These are phyloP conservation scores for Ganoderma leucocontextum DNA, from an alignment of 1,284 basidiomycete species.

Conservation along the genomic window DNA sequence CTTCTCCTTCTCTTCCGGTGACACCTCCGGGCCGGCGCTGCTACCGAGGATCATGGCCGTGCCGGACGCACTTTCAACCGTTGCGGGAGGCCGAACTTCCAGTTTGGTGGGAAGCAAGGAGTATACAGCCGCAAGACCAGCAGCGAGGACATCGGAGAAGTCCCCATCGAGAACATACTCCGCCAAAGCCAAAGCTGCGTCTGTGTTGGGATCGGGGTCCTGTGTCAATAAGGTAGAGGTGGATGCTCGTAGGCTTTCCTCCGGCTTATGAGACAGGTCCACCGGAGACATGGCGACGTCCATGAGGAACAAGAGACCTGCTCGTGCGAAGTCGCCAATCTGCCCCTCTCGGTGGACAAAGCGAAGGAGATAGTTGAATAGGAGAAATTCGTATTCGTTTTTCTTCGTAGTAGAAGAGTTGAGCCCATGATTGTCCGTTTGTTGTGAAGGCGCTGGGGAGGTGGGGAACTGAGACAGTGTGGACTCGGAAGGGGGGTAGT, in stretches of 20 bases:
- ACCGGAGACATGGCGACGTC: constrained; percentile 90
- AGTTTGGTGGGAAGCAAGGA: constrained; percentile 91
- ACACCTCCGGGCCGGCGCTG: constrained; percentile 50
- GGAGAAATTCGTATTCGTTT: constrained; percentile 91
- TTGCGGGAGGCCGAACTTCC: constrained; percentile 62
- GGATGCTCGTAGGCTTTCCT: constrained; percentile 45
- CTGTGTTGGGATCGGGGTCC: constrained; percentile 73
- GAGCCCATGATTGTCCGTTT: constrained; percentile 62
- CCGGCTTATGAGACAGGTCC: constrained; percentile 53
- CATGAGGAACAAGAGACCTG: constrained; percentile 91
- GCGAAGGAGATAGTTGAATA: constrained; percentile 95
- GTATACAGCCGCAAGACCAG: constrained; percentile 93
- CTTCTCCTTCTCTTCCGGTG: constrained; percentile 63
- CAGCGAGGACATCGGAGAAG: constrained; percentile 95
- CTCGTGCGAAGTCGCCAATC: constrained; percentile 93
- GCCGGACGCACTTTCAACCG: constrained; percentile 48
- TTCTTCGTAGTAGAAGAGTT: constrained; percentile 59
- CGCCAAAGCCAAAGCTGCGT: constrained; percentile 86
- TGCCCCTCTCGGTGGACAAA: constrained; percentile 95
- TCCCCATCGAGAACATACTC: constrained; percentile 96
- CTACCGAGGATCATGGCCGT: constrained; percentile 74
- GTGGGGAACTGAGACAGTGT: constrained; percentile 40
- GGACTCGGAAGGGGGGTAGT: constrained; percentile 31
- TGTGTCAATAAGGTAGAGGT: constrained; percentile 31
- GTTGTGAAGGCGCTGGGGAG: constrained; percentile 69